Percentiles rank a stretch among this genome's conserved stretches.
Conservation (phyloP, 305 asterid genomes). For the Nicotiana rustica region DNA sequence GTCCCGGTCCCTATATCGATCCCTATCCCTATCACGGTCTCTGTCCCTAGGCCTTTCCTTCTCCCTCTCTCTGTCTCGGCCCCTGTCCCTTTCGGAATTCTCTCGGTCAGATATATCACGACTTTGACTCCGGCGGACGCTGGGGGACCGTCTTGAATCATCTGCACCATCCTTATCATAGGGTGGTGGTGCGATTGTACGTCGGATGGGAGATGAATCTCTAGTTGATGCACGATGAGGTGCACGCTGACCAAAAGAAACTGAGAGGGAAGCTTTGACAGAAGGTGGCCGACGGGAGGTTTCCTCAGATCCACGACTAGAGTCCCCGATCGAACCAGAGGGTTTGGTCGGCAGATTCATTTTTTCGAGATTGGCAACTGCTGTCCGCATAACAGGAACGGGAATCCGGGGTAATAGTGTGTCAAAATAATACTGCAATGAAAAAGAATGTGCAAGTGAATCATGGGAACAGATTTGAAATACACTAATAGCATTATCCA, state of each 20-base stretch:
- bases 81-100: constrained; percentile 42
- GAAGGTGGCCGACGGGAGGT: constrained; percentile 98
- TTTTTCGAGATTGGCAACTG: constrained; percentile 73
- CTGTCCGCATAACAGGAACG: constrained; percentile 77
- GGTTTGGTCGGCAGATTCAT: constrained; percentile 91
- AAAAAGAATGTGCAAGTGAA: constrained; percentile 34
- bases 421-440: constrained; percentile 92
- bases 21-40: constrained; percentile 42
- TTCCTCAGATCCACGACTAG: constrained; percentile 92
- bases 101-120: constrained; percentile 76
- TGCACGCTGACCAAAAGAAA: constrained; percentile 97
- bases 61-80: constrained; percentile 46
- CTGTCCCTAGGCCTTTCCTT: constrained; percentile 45
- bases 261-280: constrained; percentile 96
- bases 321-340: constrained; percentile 88
- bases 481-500: constrained; percentile 32
- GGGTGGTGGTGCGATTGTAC: constrained; percentile 62
- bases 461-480: neutral
- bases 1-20: constrained; percentile 44
- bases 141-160: constrained; percentile 67
- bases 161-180: constrained; percentile 55
- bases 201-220: constrained; percentile 94
- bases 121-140: constrained; percentile 64
- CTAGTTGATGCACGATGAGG: constrained; percentile 98
- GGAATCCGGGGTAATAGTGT: constrained; percentile 96